Conservation (phyloP, 2,329 filamentous ascomycete genomes). For the Xylariales sp. region DNA sequence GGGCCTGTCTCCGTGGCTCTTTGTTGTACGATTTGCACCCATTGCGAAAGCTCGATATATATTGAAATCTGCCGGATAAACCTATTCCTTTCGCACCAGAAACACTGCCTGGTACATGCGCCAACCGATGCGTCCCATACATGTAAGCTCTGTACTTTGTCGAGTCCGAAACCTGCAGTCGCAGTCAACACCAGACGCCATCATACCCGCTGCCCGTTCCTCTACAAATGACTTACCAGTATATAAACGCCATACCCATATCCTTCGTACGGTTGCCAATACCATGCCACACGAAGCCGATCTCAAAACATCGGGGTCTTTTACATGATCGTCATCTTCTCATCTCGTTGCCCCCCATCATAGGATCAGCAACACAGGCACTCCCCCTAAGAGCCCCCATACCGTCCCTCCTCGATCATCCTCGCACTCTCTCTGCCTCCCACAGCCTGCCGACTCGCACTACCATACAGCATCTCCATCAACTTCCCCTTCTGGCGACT, state of each 20-base stretch:
- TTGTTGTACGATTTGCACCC: too few species aligned
- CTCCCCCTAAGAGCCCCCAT: slow-evolving; percentile 6
- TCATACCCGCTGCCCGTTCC: background rate
- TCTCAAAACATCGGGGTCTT: too few species aligned
- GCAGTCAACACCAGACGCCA: background rate
- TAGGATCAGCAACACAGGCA: too few species aligned
- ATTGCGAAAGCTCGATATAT: too few species aligned
- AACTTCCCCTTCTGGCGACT: slow-evolving; percentile 78
- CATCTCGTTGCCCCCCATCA: too few species aligned
- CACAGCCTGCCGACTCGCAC: slow-evolving; percentile 9
- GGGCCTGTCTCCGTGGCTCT: too few species aligned
- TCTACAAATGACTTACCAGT: background rate
- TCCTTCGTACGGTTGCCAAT: too few species aligned
- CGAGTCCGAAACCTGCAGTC: background rate
- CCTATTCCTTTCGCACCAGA: background rate
- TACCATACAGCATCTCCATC: slow-evolving; percentile 73
- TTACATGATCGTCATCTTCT: too few species aligned
- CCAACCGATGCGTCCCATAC: background rate
- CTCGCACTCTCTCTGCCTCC: slow-evolving; percentile 21
- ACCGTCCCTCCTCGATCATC: slow-evolving; percentile 25
- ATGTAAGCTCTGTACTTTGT: background rate
- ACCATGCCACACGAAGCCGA: too few species aligned
- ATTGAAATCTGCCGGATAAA: too few species aligned
- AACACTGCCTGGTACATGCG: background rate
- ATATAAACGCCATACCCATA: background rate